These are phyloP conservation scores for Xylaria sp. DNA, from an alignment of 2,329 filamentous ascomycete genomes.

Conservation along the genomic window DNA sequence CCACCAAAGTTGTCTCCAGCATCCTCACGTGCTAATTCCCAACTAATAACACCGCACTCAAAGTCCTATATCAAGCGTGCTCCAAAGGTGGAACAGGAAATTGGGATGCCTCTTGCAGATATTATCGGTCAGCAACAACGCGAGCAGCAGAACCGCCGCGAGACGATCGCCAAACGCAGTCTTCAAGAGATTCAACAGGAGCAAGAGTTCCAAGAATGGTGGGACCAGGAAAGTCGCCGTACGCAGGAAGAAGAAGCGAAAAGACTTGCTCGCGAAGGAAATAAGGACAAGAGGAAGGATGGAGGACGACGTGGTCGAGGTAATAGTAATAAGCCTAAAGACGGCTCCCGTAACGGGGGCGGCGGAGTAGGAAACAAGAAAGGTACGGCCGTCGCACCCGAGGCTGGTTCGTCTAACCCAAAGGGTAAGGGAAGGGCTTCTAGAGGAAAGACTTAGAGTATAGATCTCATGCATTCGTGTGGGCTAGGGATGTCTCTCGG, in stretches of 20 bases:
- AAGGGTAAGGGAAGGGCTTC: conserved; percentile 24
- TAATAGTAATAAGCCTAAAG: conserved; percentile 21
- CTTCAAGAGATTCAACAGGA: conserved; percentile 96
- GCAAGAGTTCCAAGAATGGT: conserved; percentile 97
- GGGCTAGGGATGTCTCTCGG: conserved; percentile 16
- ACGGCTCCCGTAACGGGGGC: conserved; percentile 15
- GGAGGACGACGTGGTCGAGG: conserved; percentile 30
- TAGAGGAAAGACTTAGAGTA: conserved; percentile 34
- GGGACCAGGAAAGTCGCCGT: conserved; percentile 84
- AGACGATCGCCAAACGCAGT: conserved; percentile 87
- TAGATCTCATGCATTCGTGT: conserved; percentile 30
- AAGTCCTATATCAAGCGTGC: conserved; percentile 68
- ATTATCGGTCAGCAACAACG: conserved; percentile 88
- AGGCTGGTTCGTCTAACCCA: conserved; percentile 25
- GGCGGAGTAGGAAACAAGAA: conserved; percentile 15
- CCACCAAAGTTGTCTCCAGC: conserved; percentile 48
- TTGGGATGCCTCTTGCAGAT: conserved; percentile 82
- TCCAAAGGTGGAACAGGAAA: conserved; percentile 68
- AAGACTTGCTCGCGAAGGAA: conserved; percentile 55
- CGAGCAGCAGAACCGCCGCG: conserved; percentile 83
- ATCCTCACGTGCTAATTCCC: conserved; percentile 46
- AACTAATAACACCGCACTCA: conserved; percentile 66
- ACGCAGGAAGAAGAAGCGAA: conserved; percentile 71
- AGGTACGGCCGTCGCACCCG: neutral
- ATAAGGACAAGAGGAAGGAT: conserved; percentile 48